A percentile compares a stretch with the other conserved stretches of the same genome.
Conservation (phyloP, 2,329 filamentous ascomycete genomes). For the Scleromitrula shiraiana region DNA sequence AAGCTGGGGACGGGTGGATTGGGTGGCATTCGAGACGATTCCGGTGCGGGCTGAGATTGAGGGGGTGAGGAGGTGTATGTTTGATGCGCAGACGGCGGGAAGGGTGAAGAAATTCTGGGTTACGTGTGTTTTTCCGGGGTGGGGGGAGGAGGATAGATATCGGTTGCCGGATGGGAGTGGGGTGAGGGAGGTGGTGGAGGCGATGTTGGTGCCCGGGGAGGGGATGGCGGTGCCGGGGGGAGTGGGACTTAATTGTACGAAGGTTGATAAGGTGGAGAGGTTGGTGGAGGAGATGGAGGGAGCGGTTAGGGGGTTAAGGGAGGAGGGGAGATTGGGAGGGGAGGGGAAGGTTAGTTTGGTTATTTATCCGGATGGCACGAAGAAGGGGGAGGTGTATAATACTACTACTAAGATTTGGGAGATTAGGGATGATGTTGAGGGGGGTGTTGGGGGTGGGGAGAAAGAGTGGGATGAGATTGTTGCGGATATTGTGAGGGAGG, state of each 20-base stretch:
- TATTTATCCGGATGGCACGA: slow-evolving; percentile 60
- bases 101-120: slow-evolving; percentile 42
- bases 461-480: slow-evolving; percentile 32
- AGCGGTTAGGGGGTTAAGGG: slow-evolving; percentile 34
- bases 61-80: slow-evolving; percentile 42
- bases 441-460: slow-evolving; percentile 11
- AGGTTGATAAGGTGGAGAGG: slow-evolving; percentile 51
- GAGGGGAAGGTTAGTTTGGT: slow-evolving; percentile 48
- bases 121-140: slow-evolving; percentile 52
- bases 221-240: slow-evolving; percentile 43
- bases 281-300: slow-evolving; percentile 49
- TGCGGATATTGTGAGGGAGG: slow-evolving; percentile 29
- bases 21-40: slow-evolving; percentile 59
- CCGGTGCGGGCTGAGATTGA: slow-evolving; percentile 54
- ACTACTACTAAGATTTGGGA: slow-evolving; percentile 55
- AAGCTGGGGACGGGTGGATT: slow-evolving; percentile 35
- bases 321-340: slow-evolving; percentile 27
- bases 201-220: slow-evolving; percentile 27
- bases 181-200: slow-evolving; percentile 35
- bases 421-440: slow-evolving; percentile 29
- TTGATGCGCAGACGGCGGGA: not conserved
- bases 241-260: slow-evolving; percentile 62
- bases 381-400: slow-evolving; percentile 59
- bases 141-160: slow-evolving; percentile 32
- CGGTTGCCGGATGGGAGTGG: slow-evolving; percentile 48